phyloP scores from a whole-genome alignment of 306 rosid genomes.

The Lotus japonicus region DNA sequence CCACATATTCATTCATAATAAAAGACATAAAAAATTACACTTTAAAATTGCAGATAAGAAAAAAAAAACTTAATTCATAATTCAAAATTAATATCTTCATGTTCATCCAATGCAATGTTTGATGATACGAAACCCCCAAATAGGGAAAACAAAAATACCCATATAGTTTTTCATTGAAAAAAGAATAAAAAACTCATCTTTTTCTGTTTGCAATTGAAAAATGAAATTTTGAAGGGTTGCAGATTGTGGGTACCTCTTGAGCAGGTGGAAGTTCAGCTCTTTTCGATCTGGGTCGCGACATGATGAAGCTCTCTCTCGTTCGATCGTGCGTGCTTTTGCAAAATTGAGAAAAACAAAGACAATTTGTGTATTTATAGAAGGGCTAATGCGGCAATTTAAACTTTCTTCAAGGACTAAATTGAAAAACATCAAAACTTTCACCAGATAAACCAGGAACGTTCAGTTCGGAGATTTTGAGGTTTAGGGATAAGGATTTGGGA shows the following conservation, averaged over 20 bases:
- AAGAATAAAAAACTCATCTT: neutral
- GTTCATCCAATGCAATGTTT: neutral
- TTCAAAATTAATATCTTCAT: neutral
- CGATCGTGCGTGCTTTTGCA: slow-evolving; percentile 14
- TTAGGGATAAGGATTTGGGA: slow-evolving; percentile 3
- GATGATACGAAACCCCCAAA: neutral
- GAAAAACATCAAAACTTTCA: neutral
- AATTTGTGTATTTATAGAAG: neutral
- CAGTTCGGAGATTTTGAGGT: neutral
- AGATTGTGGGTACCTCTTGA: slow-evolving; percentile 39
- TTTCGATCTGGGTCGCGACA: slow-evolving; percentile 72
- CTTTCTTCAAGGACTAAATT: slow-evolving; percentile 15
- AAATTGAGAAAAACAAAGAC: neutral
- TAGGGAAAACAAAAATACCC: neutral
- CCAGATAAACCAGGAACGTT: neutral
- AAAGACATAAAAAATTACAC: no score
- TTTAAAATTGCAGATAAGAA: neutral
- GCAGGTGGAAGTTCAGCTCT: slow-evolving; percentile 73
- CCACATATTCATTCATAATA: no score
- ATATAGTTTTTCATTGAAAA: neutral
- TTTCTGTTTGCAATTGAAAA: neutral
- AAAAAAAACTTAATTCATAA: neutral
- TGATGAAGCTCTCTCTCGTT: neutral
- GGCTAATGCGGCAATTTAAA: neutral
- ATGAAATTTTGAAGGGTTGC: neutral